These are phyloP conservation scores for Entomortierella beljakovae DNA, from an alignment of 192 early-diverging fungal genomes.

Conservation along the genomic window DNA sequence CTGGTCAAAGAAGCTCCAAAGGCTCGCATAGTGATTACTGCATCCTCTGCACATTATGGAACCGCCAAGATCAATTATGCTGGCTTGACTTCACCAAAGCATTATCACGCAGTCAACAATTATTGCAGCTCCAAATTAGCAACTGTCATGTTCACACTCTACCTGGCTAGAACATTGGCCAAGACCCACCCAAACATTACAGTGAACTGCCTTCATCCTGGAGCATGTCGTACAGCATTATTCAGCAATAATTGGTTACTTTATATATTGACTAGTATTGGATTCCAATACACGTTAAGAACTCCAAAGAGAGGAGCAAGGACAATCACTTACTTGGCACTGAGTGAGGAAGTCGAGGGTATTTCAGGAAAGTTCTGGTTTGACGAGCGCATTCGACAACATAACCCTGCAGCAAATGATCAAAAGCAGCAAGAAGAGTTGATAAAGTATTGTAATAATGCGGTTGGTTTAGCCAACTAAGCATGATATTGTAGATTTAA, in stretches of 20 bases:
- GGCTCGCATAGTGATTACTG: conserved; percentile 45
- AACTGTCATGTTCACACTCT: conserved; percentile 28
- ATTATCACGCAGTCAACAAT: conserved; percentile 37
- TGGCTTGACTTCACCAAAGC: conserved; percentile 39
- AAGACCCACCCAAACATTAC: conserved; percentile 33
- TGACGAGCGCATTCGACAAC: conserved; percentile 44
- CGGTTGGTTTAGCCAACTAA: conserved; percentile 13
- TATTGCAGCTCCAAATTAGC: conserved; percentile 50
- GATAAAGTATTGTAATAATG: conserved; percentile 27
- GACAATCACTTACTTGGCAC: conserved; percentile 25
- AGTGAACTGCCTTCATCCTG: conserved; percentile 46
- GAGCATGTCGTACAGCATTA: conserved; percentile 28
- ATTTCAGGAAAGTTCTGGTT: conserved; percentile 52
- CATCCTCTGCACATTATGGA: conserved; percentile 49
- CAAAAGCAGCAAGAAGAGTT: conserved; percentile 23
- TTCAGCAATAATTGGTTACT: conserved; percentile 35
- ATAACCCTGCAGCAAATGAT: conserved; percentile 35
- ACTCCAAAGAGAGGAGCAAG: conserved; percentile 29
- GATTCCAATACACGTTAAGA: conserved; percentile 33
- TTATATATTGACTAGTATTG: conserved; percentile 39
- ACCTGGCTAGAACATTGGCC: conserved; percentile 11
- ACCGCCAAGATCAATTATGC: conserved; percentile 40
- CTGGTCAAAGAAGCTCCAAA: conserved; percentile 36
- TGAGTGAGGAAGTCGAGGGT: conserved; percentile 53
- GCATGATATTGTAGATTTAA: neutral